Percentiles rank a stretch among this genome's conserved stretches.
These are phyloP conservation scores for Lepiota venenata DNA, from an alignment of 768 basidiomycete genomes.

Conservation along the genomic window DNA sequence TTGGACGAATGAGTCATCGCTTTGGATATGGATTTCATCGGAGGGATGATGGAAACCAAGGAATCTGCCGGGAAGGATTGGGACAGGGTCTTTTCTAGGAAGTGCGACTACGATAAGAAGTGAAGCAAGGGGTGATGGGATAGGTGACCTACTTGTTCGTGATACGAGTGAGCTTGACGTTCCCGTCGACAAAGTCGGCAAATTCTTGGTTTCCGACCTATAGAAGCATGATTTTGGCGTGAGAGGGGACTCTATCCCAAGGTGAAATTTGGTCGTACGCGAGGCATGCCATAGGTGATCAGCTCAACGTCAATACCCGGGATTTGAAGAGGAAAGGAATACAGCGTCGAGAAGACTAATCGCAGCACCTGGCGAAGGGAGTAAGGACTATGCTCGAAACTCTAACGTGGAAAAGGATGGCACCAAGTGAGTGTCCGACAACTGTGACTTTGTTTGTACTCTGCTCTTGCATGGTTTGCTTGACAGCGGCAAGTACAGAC, in stretches of 20 bases:
- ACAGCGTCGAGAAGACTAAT: conserved; percentile 50
- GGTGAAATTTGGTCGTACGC: conserved; percentile 27
- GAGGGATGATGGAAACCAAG: conserved; percentile 48
- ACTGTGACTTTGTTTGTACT: conserved; percentile 32
- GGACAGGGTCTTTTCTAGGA: conserved; percentile 36
- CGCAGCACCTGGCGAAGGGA: conserved; percentile 45
- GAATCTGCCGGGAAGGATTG: conserved; percentile 50
- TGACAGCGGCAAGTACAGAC: conserved; percentile 26
- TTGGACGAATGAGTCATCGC: conserved; percentile 29
- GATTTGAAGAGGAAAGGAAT: conserved; percentile 44
- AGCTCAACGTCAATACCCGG: conserved; percentile 35
- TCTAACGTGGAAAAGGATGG: too few relatives aligned
- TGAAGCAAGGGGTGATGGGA: background rate
- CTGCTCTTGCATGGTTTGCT: conserved; percentile 9
- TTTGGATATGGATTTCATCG: conserved; percentile 54
- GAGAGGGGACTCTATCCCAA: background rate
- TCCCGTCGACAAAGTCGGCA: conserved; percentile 43
- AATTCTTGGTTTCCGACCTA: conserved; percentile 45
- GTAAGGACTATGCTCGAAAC: conserved; percentile 20
- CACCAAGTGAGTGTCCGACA: conserved; percentile 26
- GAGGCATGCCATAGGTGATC: conserved; percentile 47
- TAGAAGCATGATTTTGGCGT: conserved; percentile 12
- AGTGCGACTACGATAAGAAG: background rate
- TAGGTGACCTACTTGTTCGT: conserved; percentile 29
- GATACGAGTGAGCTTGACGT: conserved; percentile 35